Conservation (phyloP, 1,284 basidiomycete species). For the Sporisorium sorghi region DNA sequence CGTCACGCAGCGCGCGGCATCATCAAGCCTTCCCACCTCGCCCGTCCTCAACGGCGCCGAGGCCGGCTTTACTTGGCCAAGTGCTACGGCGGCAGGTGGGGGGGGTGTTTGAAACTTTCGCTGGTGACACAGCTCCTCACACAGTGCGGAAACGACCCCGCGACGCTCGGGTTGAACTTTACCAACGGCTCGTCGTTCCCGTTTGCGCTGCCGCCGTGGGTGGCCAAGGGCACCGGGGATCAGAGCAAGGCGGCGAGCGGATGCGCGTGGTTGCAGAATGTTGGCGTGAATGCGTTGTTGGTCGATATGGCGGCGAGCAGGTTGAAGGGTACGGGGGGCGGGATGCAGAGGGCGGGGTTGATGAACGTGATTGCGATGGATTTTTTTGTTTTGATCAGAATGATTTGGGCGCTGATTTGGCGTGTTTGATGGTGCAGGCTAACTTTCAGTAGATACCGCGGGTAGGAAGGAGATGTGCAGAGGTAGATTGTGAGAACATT, state of each 20-base stretch:
- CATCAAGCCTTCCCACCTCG: constrained; percentile 23
- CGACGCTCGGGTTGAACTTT: constrained; percentile 41
- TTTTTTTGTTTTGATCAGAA: constrained; percentile 51
- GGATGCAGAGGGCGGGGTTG: constrained; percentile 9
- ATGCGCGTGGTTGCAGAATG: constrained; percentile 20
- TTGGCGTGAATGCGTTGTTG: constrained; percentile 39
- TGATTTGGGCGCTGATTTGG: constrained; percentile 28
- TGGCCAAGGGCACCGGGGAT: constrained; percentile 42
- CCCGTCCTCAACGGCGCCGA: constrained; percentile 8
- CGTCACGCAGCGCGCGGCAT: constrained; percentile 12
- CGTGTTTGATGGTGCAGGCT: constrained; percentile 44
- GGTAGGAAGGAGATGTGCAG: neutral
- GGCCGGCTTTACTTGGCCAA: neutral
- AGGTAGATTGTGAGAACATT: neutral
- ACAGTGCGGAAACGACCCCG: constrained; percentile 16
- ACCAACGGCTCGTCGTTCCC: constrained; percentile 44
- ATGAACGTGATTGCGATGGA: constrained; percentile 54
- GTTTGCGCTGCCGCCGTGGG: constrained; percentile 47
- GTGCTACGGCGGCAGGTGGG: neutral
- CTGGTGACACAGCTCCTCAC: constrained; percentile 29
- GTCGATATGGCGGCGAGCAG: constrained; percentile 33
- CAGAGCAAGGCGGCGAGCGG: constrained; percentile 8
- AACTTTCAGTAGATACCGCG: constrained; percentile 45
- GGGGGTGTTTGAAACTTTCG: constrained; percentile 37
- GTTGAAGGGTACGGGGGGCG: neutral